Evolutionary conservation across 192 early-diverging fungal genomes (phyloP).

Genomic region (Kickxella alabastrina): DNA sequence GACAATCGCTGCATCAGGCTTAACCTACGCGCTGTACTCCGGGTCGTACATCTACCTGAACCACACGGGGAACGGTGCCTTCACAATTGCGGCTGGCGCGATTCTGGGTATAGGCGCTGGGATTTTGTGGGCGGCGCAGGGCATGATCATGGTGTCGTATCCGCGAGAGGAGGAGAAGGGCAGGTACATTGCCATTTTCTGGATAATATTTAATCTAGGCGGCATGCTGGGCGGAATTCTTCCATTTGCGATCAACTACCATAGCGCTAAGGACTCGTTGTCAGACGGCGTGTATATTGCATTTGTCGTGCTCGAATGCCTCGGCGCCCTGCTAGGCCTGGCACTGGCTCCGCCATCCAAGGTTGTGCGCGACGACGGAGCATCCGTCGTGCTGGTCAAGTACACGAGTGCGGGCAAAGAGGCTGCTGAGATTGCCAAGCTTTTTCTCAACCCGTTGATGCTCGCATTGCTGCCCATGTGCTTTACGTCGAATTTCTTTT

Average conservation of each 20-base stretch:
- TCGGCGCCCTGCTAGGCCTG: constrained; percentile 60
- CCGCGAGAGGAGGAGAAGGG: constrained; percentile 79
- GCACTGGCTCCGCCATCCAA: constrained; percentile 60
- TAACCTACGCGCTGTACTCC: constrained; percentile 71
- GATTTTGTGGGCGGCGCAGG: constrained; percentile 74
- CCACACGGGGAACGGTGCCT: constrained; percentile 54
- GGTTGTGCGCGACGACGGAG: constrained; percentile 68
- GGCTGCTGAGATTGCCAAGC: constrained; percentile 47
- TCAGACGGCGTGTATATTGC: constrained; percentile 70
- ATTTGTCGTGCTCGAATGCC: constrained; percentile 73
- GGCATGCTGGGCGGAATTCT: constrained; percentile 76
- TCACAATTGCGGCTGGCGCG: constrained; percentile 72
- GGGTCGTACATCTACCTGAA: constrained; percentile 72
- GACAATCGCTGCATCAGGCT: constrained; percentile 64
- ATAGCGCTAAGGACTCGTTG: constrained; percentile 40
- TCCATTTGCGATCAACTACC: constrained; percentile 67
- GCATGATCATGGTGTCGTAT: constrained; percentile 84
- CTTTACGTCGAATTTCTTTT: constrained; percentile 83
- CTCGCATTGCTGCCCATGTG: constrained; percentile 68
- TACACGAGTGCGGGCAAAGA: constrained; percentile 65
- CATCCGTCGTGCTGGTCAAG: constrained; percentile 62
- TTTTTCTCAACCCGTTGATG: constrained; percentile 65
- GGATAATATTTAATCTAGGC: constrained; percentile 85
- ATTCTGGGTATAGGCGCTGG: constrained; percentile 82
- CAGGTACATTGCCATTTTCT: constrained; percentile 78